A percentile compares a stretch with the other conserved stretches of the same genome.
phyloP scores from a whole-genome alignment of 2,329 filamentous ascomycete genomes.

The Trichoderma sp. region DNA sequence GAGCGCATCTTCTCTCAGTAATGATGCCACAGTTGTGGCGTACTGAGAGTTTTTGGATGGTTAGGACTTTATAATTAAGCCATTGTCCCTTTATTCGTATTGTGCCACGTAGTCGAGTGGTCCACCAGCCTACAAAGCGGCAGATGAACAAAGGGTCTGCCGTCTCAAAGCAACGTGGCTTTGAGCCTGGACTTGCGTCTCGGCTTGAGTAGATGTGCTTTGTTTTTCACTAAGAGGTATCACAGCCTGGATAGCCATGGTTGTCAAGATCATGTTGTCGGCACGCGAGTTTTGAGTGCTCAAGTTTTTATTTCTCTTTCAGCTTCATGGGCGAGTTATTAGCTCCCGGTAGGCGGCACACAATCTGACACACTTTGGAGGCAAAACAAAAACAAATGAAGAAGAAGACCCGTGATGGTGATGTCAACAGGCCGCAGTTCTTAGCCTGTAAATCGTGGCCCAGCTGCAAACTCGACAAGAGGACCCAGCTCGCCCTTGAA shows the following conservation, averaged over 20 bases:
- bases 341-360: not conserved
- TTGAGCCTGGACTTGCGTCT: not conserved
- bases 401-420: not conserved
- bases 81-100: not conserved
- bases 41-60: not conserved
- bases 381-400: no score
- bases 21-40: not conserved
- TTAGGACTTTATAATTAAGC: not conserved
- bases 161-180: not conserved
- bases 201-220: not conserved
- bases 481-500: not conserved
- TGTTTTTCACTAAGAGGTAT: conserved; percentile 5
- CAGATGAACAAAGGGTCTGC: not conserved
- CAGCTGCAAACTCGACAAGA: not conserved
- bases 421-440: not conserved
- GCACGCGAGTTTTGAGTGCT: not conserved
- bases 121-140: not conserved
- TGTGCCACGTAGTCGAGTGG: not conserved
- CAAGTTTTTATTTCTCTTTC: conserved; percentile 5
- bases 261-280: conserved; percentile 16
- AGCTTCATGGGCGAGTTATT: not conserved
- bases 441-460: not conserved
- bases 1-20: not conserved
- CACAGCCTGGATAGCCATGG: conserved; percentile 15
- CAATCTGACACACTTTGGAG: not conserved